phyloP scores from a whole-genome alignment of 1,284 basidiomycete genomes.

The Ganoderma lucidum region DNA sequence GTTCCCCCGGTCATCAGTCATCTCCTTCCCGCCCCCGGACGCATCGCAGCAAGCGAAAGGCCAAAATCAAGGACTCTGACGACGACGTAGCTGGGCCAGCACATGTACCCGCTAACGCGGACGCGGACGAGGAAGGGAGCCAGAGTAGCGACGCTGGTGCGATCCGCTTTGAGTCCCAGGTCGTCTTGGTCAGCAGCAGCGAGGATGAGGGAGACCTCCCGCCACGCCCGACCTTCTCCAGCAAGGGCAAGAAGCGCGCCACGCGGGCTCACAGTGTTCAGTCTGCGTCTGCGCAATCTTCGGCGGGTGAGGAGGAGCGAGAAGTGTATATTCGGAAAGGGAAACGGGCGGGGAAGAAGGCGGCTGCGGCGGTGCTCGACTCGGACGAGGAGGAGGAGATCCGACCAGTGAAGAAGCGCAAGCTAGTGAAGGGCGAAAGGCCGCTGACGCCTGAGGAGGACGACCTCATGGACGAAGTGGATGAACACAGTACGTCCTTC shows the following conservation, averaged over 20 bases:
- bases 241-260: slow-evolving; percentile 39
- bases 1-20: slow-evolving; percentile 29
- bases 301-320: slow-evolving; percentile 25
- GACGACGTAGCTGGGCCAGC: slow-evolving; percentile 2
- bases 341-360: slow-evolving; percentile 32
- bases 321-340: slow-evolving; percentile 36
- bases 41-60: slow-evolving; percentile 12
- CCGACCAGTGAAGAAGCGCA: slow-evolving; percentile 46
- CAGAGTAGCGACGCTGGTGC: slow-evolving; percentile 55
- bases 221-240: slow-evolving; percentile 40
- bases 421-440: slow-evolving; percentile 56
- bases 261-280: slow-evolving; percentile 35
- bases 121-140: slow-evolving; percentile 32
- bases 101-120: slow-evolving; percentile 19
- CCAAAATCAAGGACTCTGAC: neutral
- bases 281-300: slow-evolving; percentile 7
- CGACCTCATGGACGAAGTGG: slow-evolving; percentile 62
- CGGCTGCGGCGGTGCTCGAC: slow-evolving; percentile 29
- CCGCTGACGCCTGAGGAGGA: slow-evolving; percentile 56
- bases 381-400: slow-evolving; percentile 37
- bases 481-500: slow-evolving; percentile 57
- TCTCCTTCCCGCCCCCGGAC: slow-evolving; percentile 14
- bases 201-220: slow-evolving; percentile 46
- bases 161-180: slow-evolving; percentile 56
- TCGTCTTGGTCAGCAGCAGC: slow-evolving; percentile 35